Conservation (phyloP, 2,329 filamentous ascomycete genomes). For the Byssochlamys sp. region DNA sequence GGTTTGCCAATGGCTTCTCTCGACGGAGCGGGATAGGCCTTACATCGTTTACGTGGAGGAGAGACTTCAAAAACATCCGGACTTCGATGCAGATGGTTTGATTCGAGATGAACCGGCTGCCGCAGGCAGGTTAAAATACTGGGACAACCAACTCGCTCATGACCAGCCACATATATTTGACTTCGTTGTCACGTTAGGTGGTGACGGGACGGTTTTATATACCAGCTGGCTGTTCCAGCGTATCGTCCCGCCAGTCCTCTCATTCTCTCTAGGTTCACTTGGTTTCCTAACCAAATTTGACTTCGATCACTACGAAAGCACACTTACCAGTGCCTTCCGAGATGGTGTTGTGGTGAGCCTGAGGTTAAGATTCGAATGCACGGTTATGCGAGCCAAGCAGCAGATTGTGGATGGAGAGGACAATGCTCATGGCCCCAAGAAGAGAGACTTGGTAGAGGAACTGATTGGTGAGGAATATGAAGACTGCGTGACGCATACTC, state of each 20-base stretch:
- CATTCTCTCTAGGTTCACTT: constrained; percentile 81
- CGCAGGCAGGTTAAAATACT: constrained; percentile 60
- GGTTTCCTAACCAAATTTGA: constrained; percentile 97
- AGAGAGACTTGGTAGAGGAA: constrained; percentile 74
- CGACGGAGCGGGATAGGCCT: constrained; percentile 53
- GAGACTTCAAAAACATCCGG: constrained; percentile 58
- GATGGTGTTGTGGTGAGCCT: constrained; percentile 84
- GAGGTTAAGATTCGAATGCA: constrained; percentile 81
- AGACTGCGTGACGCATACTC: constrained; percentile 73
- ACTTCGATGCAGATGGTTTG: constrained; percentile 64
- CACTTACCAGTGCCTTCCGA: constrained; percentile 60
- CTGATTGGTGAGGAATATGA: constrained; percentile 77
- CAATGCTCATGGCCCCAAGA: constrained; percentile 8
- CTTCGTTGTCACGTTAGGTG: constrained; percentile 82
- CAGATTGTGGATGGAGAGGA: constrained; percentile 15
- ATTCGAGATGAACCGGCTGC: constrained; percentile 51
- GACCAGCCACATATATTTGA: constrained; percentile 79
- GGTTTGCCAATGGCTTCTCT: constrained; percentile 70
- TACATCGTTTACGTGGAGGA: constrained; percentile 79
- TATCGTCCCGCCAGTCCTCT: constrained; percentile 84
- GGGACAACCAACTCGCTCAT: constrained; percentile 70
- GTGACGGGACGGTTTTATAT: constrained; percentile 94
- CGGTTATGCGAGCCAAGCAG: constrained; percentile 63
- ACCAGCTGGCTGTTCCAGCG: constrained; percentile 95
- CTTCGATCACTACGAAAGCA: constrained; percentile 63